Percentiles rank a stretch among this genome's conserved stretches.
These are phyloP conservation scores for Neonectria punicea DNA, from an alignment of 2,329 filamentous ascomycete species.

Conservation along the genomic window DNA sequence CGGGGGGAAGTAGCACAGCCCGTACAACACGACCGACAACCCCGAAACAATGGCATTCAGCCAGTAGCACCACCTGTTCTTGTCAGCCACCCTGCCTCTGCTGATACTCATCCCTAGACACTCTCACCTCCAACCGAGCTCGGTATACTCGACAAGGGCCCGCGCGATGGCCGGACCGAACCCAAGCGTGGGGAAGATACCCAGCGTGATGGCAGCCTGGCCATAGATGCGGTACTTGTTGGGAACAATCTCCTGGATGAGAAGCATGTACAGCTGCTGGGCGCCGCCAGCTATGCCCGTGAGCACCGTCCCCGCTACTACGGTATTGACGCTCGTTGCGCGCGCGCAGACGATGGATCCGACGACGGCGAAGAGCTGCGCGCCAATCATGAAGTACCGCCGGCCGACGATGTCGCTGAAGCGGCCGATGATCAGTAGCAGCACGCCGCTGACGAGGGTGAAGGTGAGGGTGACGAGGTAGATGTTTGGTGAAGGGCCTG, in stretches of 20 bases:
- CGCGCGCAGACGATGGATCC: neutral
- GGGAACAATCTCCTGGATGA: slow-evolving; percentile 4
- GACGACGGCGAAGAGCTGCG: neutral
- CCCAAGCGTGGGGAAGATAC: neutral
- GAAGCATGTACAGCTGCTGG: neutral
- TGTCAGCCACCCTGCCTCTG: neutral
- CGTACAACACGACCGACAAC: slow-evolving; percentile 3
- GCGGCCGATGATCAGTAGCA: neutral
- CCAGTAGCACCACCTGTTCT: neutral
- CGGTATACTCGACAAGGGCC: neutral
- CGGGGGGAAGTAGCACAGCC: neutral
- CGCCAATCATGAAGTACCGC: slow-evolving; percentile 1
- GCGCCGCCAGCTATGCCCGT: neutral
- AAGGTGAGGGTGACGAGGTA: no score
- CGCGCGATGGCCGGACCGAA: slow-evolving; percentile 1
- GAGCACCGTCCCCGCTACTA: neutral
- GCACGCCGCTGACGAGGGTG: neutral
- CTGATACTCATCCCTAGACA: neutral
- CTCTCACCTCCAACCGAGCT: neutral
- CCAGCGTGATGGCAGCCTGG: neutral
- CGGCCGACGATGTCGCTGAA: neutral
- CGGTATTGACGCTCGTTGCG: neutral
- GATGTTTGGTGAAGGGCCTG: no score
- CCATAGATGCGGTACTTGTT: slow-evolving; percentile 3
- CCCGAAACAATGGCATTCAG: slow-evolving; percentile 3